phyloP scores from a whole-genome alignment of 768 basidiomycete species.

The Kwoniella mangroviensis region DNA sequence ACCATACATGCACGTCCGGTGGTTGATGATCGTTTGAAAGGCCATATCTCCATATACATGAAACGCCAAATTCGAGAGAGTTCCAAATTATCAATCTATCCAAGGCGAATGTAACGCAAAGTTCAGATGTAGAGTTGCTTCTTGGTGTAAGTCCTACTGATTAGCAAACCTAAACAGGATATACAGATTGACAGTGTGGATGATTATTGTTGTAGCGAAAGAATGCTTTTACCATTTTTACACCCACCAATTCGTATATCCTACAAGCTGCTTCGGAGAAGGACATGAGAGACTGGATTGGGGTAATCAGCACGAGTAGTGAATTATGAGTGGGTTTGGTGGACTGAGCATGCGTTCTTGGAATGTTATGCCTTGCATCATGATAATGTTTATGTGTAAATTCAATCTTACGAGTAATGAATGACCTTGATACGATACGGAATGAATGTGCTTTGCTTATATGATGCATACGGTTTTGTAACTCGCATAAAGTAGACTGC shows the following conservation, averaged over 20 bases:
- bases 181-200: not conserved
- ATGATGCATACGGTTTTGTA: not conserved
- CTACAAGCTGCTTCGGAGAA: conserved; percentile 79
- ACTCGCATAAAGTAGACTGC: not conserved
- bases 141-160: conserved; percentile 69
- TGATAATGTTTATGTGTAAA: not conserved
- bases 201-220: conserved; percentile 65
- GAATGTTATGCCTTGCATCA: conserved; percentile 4
- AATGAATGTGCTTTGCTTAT: not conserved
- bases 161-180: not conserved
- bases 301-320: conserved; percentile 44
- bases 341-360: too few species aligned
- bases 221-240: conserved; percentile 87
- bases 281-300: conserved; percentile 83
- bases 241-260: conserved; percentile 87
- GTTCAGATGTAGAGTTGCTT: conserved; percentile 82
- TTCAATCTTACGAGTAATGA: not conserved
- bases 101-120: conserved; percentile 82
- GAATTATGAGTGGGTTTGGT: conserved; percentile 11
- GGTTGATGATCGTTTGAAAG: conserved; percentile 53
- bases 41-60: conserved; percentile 87
- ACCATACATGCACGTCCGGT: too few species aligned
- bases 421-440: conserved; percentile 4
- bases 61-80: conserved; percentile 81
- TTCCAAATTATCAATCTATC: conserved; percentile 73